Evolutionary conservation across 169 alveolate genomes (phyloP), one percentile per base, ranked within the genome.

Genomic region (Cryptosporidium tyzzeri): DNA sequence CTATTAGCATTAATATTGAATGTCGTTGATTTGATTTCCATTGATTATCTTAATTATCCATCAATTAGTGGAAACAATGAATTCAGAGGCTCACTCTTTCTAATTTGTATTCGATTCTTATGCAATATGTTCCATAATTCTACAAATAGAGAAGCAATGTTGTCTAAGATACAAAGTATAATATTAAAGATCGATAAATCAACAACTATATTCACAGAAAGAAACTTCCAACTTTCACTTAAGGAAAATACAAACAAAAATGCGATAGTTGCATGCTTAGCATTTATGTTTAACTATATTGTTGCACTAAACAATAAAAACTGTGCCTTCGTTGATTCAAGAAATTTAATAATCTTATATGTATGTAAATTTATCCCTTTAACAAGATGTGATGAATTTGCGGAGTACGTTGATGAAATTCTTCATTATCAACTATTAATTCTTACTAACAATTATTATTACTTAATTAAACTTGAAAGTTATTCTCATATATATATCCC

Each of bases 91-190:
- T 12, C 68, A 39, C 61, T 80, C 14, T 21, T 80, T 16, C 33
- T 44, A 41, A 41, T 80, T 41, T 80, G 80, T 26, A 37, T 80
- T 16, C 31, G 75, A 1, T 80, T 62, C 55, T 41, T 80, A 5
- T 80, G 74, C 23, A 80, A 80, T 80, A 62, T 65, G 68, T 80
- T 80, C 31, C 41, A n/a, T 14, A 80, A 80, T 29, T 26, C 73
- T 26, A 80, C 80, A 61, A 80, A 80, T 44, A 80, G 89, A 41
- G 69, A 80, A 50, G 89, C 37, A n/a, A 62, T 80, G 75, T 6
- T 80, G 14, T 65, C 44, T 26, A 59, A 58, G 12, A 14, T 41
- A 21, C 26, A 26, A 16, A 74, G 62, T 2, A 39, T 80, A 23
- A 18, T 80, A 12, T 39, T 21, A 21, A 21, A 8, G 16, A 62